These are phyloP conservation scores for Solanum phureja DNA, from an alignment of 257 asterid genomes.

Conservation along the genomic window DNA sequence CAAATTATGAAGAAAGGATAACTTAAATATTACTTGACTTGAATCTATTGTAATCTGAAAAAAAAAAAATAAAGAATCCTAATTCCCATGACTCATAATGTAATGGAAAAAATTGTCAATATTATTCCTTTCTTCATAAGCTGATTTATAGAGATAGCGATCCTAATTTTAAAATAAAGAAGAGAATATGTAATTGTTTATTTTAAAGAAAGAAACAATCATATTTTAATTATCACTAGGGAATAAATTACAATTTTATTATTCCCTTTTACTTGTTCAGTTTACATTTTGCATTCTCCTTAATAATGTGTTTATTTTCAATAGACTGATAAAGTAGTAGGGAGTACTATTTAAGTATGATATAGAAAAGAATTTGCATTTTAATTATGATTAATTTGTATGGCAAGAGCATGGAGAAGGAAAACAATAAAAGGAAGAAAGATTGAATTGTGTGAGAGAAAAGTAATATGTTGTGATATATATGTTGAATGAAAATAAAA, in stretches of 20 bases:
- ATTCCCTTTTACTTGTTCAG: neutral
- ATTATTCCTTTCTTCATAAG: neutral
- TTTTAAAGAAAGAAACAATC: neutral
- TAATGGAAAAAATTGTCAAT: neutral
- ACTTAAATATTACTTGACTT: neutral
- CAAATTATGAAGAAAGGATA: neutral
- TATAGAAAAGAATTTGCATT: neutral
- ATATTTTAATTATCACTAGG: neutral
- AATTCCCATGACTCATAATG: neutral
- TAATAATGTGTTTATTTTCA: neutral
- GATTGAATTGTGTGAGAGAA: neutral
- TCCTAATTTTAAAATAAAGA: neutral
- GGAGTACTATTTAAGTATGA: neutral
- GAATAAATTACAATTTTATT: no score
- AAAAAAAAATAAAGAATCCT: neutral
- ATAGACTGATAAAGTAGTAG: neutral
- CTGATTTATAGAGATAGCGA: neutral
- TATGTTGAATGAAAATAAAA: neutral
- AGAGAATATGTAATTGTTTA: neutral
- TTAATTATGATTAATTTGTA: neutral
- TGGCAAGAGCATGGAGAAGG: neutral
- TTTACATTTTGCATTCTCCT: neutral
- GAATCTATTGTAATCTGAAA: neutral
- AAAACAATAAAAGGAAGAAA: neutral
- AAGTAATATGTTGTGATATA: neutral